Evolutionary conservation across 495 filamentous ascomycete genomes (phyloP), one percentile per base, ranked within the genome.

Genomic region (Penicillium silybi): DNA sequence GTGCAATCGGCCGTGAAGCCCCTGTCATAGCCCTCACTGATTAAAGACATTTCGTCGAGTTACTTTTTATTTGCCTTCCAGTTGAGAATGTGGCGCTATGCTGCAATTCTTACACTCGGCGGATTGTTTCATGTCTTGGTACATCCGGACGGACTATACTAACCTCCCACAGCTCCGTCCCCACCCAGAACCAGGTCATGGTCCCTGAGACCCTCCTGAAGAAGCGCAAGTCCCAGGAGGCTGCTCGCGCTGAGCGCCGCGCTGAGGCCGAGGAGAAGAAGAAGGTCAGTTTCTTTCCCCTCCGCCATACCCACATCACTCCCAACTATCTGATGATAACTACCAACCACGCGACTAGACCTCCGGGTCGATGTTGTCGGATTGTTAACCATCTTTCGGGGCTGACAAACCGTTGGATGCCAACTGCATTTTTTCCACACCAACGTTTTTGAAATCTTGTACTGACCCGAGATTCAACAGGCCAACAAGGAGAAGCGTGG

Each of bases 191-290:
- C 73, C 86, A 96, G 71, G 85, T 97, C 72, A 85, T 97, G 63
- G 90, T 96, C 68, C 92, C 92, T 51, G 92, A 96, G 85, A 97
- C 92, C 62, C 88, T 97, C 68, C 86, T 97, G 67, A 98, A 97
- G 88, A 98, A 98, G 88, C 91, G 93, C 83, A 98, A 97, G 90
- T 87, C 83, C 74, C 92, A 96, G 80, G 93, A 98, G 85, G 95
- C 96, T 84, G 88, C 90, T 67, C 86, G 90, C 68, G 92, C 92
- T 75, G 87, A 90, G 72, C 83, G 83, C 63, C 74, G 83, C 59
- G 85, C 86, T 54, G 89, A 92, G 71, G 74, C 84, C 53, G 80
- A 88, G 72, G 83, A 92, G 79, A 87, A 84, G 77, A 95, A 91
- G 81, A 83, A 90, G 84, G 93, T 97, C 68, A 67, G 89, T 86